A percentile compares a stretch with the other conserved stretches of the same genome.
Evolutionary conservation across 2,329 filamentous ascomycete species (phyloP).

Genomic region (Diaporthe aspalathi): DNA sequence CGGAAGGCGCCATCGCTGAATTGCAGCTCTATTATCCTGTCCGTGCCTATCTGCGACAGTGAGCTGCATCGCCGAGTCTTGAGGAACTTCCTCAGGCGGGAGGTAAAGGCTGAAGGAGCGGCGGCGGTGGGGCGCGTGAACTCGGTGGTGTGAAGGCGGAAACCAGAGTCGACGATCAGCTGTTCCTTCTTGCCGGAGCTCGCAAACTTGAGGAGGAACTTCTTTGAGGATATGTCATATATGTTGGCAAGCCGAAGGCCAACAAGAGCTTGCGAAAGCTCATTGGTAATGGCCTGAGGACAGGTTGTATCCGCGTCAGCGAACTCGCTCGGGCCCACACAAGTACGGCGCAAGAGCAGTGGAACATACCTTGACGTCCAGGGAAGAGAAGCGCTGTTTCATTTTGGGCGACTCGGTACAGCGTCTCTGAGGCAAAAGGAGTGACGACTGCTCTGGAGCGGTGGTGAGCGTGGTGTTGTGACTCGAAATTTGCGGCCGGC

Average conservation of each 20-base stretch:
- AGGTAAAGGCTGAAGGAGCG: slow-evolving; percentile 86
- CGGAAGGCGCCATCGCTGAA: slow-evolving; percentile 93
- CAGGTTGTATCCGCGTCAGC: neutral
- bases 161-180: slow-evolving; percentile 92
- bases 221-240: slow-evolving; percentile 95
- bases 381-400: slow-evolving; percentile 85
- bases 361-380: slow-evolving; percentile 74
- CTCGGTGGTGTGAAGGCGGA: slow-evolving; percentile 92
- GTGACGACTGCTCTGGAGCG: neutral
- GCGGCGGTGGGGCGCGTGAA: slow-evolving; percentile 89
- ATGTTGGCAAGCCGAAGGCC: slow-evolving; percentile 89
- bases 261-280: slow-evolving; percentile 82
- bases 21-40: slow-evolving; percentile 90
- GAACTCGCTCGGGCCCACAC: too few relatives aligned
- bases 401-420: slow-evolving; percentile 56
- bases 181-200: slow-evolving; percentile 91
- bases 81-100: slow-evolving; percentile 85
- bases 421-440: neutral
- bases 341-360: neutral
- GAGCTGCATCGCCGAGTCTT: slow-evolving; percentile 87
- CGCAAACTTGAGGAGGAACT: slow-evolving; percentile 94
- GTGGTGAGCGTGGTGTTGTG: neutral
- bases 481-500: slow-evolving; percentile 31
- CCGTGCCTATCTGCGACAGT: slow-evolving; percentile 88
- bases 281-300: slow-evolving; percentile 87